phyloP scores from a whole-genome alignment of 345 rosid genomes.

The Bruguiera parviflora region DNA sequence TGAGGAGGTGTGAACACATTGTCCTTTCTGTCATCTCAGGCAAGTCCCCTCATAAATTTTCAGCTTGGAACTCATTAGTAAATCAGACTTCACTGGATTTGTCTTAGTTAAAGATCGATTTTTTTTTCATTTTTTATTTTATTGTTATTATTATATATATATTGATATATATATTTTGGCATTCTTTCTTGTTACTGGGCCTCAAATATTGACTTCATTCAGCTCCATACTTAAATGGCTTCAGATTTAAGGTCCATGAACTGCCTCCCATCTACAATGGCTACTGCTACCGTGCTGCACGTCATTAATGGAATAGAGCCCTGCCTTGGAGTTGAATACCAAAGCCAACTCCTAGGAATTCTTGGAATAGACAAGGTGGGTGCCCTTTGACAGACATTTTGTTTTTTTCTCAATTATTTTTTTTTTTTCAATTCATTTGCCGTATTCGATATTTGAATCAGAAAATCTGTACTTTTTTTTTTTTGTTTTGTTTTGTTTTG shows the following conservation, averaged over 20 bases:
- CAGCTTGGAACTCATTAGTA: background rate
- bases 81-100: background rate
- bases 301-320: conserved; percentile 58
- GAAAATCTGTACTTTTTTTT: background rate
- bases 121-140: background rate
- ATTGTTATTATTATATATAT: too few relatives aligned
- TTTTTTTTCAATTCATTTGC: background rate
- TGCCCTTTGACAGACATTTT: background rate
- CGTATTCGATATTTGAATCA: conserved; percentile 4
- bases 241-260: conserved; percentile 68
- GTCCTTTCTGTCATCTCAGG: conserved; percentile 67
- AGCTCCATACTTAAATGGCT: background rate
- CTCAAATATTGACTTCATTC: too few relatives aligned
- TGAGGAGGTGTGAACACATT: conserved; percentile 57
- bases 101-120: background rate
- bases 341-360: conserved; percentile 51
- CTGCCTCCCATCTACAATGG: conserved; percentile 73
- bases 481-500: too few relatives aligned
- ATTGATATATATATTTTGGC: background rate
- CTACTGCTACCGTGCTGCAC: conserved; percentile 81
- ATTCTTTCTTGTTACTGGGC: too few relatives aligned
- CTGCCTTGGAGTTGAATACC: conserved; percentile 39
- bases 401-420: background rate
- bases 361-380: conserved; percentile 61
- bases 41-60: conserved; percentile 17